Evolutionary conservation across 495 filamentous ascomycete species (phyloP).

Genomic region (Annulohypoxylon nitens): DNA sequence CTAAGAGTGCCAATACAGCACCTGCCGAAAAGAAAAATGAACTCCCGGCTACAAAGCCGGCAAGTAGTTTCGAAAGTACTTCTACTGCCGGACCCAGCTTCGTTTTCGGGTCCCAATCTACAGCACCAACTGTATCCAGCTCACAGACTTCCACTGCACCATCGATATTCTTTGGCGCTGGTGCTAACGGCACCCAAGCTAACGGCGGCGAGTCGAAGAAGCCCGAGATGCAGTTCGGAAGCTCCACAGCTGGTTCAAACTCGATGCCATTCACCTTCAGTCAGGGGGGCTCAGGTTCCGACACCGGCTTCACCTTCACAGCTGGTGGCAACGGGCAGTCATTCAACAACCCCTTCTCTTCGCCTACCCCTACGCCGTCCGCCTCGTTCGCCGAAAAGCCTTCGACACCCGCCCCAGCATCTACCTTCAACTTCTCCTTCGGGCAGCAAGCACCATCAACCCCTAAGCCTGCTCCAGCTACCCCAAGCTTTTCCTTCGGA

Average conservation of each 20-base stretch:
- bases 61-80: constrained; percentile 39
- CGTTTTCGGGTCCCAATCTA: constrained; percentile 41
- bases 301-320: constrained; percentile 57
- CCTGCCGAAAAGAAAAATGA: constrained; percentile 47
- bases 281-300: constrained; percentile 15
- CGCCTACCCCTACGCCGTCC: constrained; percentile 33
- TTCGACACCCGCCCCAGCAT: constrained; percentile 51
- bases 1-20: constrained; percentile 44
- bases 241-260: constrained; percentile 18
- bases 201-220: constrained; percentile 37
- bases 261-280: constrained; percentile 47
- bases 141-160: constrained; percentile 27
- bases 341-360: constrained; percentile 60
- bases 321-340: constrained; percentile 49
- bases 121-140: constrained; percentile 14
- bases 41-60: constrained; percentile 26
- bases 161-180: constrained; percentile 37
- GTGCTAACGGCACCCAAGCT: constrained; percentile 21
- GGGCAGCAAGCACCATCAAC: constrained; percentile 43
- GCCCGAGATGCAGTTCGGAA: constrained; percentile 44
- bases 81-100: constrained; percentile 40
- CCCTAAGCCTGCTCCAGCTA: constrained; percentile 46
- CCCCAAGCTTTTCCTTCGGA: constrained; percentile 35
- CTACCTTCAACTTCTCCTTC: constrained; percentile 54
- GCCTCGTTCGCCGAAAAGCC: constrained; percentile 43